These are phyloP conservation scores for Nissolia schottii DNA, from an alignment of 306 rosid genomes.

Conservation along the genomic window DNA sequence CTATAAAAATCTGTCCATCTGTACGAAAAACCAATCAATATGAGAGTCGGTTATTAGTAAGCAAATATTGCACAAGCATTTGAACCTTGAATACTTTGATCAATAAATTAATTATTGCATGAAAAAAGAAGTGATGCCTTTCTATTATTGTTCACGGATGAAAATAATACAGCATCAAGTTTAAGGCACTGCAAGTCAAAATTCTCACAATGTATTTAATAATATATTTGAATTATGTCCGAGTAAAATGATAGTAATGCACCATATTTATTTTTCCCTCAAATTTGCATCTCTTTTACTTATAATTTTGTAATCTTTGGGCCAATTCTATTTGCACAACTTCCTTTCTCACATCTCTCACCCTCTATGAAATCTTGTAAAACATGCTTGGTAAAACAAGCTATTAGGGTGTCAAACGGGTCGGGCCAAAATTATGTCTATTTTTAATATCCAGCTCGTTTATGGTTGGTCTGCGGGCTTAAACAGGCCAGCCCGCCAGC, in stretches of 20 bases:
- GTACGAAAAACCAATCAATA: neutral
- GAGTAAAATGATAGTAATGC: neutral
- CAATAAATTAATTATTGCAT: neutral
- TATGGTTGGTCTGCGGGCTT: no score
- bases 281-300: neutral
- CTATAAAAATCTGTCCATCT: constrained; percentile 81
- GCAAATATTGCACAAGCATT: neutral
- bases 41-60: neutral
- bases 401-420: no score
- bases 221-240: neutral
- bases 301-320: neutral
- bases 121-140: neutral
- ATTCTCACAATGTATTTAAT: neutral
- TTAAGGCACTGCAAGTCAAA: neutral
- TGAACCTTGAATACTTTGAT: neutral
- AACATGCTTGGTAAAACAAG: neutral
- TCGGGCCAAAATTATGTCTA: no score
- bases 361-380: neutral
- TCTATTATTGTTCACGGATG: neutral
- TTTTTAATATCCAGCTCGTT: no score
- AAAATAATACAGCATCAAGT: neutral
- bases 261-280: neutral
- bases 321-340: neutral
- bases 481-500: no score
- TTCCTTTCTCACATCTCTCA: neutral